A percentile compares a stretch with the other conserved stretches of the same genome.
Evolutionary conservation across 2,329 filamentous ascomycete genomes (phyloP).

Genomic region (Fusarium transvaalense): DNA sequence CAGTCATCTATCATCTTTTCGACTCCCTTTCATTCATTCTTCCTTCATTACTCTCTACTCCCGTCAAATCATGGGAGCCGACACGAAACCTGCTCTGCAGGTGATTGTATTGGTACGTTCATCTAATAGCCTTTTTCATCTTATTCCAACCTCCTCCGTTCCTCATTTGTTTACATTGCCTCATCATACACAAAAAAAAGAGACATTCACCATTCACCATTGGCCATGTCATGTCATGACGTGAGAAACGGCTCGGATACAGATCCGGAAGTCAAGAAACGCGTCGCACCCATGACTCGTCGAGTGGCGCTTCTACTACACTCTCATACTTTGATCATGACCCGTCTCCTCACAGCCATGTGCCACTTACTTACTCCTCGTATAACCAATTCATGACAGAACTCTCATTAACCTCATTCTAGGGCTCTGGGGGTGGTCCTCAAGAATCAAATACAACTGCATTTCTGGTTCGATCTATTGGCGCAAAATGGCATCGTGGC

Average conservation of each 20-base stretch:
- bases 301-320: slow-evolving; percentile 18
- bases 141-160: not conserved
- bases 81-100: slow-evolving; percentile 69
- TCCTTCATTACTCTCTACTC: slow-evolving; percentile 4
- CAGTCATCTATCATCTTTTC: slow-evolving; percentile 14
- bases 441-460: slow-evolving; percentile 91
- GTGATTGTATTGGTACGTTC: slow-evolving; percentile 79
- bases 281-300: slow-evolving; percentile 7
- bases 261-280: slow-evolving; percentile 11
- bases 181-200: slow-evolving; percentile 12
- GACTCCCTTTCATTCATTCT: slow-evolving; percentile 2
- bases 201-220: not conserved
- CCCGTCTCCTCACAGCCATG: slow-evolving; percentile 13
- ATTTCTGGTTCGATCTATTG: slow-evolving; percentile 85
- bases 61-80: slow-evolving; percentile 41
- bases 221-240: not conserved
- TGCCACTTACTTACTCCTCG: slow-evolving; percentile 5
- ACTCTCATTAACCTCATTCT: slow-evolving; percentile 32
- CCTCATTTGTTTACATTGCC: slow-evolving; percentile 27
- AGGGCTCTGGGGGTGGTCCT: slow-evolving; percentile 93
- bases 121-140: not conserved
- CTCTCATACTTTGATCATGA: not conserved
- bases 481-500: slow-evolving; percentile 82
- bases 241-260: slow-evolving; percentile 13
- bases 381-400: not conserved